Evolutionary conservation across 352 stramenopile species (phyloP), one percentile per base, ranked within the genome.

Genomic region (Phytophthora pini): DNA sequence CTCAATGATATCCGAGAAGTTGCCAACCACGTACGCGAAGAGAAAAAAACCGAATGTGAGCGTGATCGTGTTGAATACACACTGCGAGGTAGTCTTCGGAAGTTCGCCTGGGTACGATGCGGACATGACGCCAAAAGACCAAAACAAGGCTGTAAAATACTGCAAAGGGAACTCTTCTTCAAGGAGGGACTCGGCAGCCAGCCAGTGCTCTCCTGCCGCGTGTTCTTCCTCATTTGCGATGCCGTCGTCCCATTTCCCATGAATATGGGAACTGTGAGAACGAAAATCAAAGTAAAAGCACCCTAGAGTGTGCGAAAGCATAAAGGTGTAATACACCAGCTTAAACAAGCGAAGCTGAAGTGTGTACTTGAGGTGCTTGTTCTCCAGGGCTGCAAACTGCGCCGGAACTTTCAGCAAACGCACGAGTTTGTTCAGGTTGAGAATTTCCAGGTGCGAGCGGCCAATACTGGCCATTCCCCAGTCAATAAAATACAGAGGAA

Each of bases 1-100:
- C n/a, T 88, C 77, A 10, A 87, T 88, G 1, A 82, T 83, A 45
- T 93, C 82, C 0, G 76, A 65, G 27, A 93, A 83, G 45, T 93
- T 93, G 5, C 84, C 84, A 26, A 93, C 73, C 5, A 93, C 79
- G 27, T 93, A 91, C 10, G 84, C 80, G 34, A 93, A 87, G 5
- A 90, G 61, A 40, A 91, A 93, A 29, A 93, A 90, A 0, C 84
- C 84, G 7, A 56, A 75, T 0, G 82, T 91, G 57, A 90, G 84
- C 1, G 80, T 88, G 7, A 80, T 53, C 0, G 88, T 74, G 34
- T 60, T 87, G 53, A 84, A 90, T 3, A 89, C 38, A 40, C 76
- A 80, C 52, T 93, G 70, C 6, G 68, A 40, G 11, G 72, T 61
- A 1, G 78, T 80, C 49, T 90, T 84, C 0, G 80, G 84, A 1